These are phyloP conservation scores for Trametes meyenii DNA, from an alignment of 768 basidiomycete genomes.

Conservation along the genomic window DNA sequence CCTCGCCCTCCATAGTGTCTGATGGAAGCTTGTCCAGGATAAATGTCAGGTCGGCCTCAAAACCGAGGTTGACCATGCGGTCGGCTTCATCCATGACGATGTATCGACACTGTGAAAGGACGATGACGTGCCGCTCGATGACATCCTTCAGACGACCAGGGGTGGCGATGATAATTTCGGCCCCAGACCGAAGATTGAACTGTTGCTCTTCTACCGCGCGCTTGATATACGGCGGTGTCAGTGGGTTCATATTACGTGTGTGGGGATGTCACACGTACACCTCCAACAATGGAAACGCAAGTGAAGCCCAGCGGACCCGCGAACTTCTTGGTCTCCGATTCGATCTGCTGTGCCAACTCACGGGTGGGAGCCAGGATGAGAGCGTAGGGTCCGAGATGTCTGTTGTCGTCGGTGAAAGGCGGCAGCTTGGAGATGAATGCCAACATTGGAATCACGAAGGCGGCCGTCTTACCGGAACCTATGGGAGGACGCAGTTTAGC, in stretches of 20 bases:
- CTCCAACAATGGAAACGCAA: conserved; percentile 98
- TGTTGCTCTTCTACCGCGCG: conserved; percentile 97
- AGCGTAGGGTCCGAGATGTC: conserved; percentile 92
- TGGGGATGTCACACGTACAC: conserved; percentile 53
- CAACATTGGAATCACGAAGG: conserved; percentile 98
- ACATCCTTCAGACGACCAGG: conserved; percentile 98
- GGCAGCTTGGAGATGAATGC: conserved; percentile 89
- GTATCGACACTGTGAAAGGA: conserved; percentile 95
- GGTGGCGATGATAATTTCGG: conserved; percentile 98
- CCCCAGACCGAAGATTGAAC: conserved; percentile 96
- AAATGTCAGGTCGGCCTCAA: conserved; percentile 91
- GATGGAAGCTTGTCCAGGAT: conserved; percentile 92
- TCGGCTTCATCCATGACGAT: conserved; percentile 99
- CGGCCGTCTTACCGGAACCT: conserved; percentile 99
- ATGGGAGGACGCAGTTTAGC: background rate
- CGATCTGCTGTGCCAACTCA: conserved; percentile 97
- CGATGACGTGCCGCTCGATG: conserved; percentile 93
- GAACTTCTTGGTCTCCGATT: conserved; percentile 90
- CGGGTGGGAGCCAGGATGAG: conserved; percentile 96
- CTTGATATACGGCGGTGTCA: conserved; percentile 39
- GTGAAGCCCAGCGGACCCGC: conserved; percentile 87
- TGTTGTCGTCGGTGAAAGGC: conserved; percentile 86
- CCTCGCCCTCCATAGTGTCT: conserved; percentile 88
- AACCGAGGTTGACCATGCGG: conserved; percentile 97
- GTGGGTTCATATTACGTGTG: conserved; percentile 8